A percentile compares a stretch with the other conserved stretches of the same genome.
phyloP scores from a whole-genome alignment of 306 rosid species.

The Begonia fuchsioides region DNA sequence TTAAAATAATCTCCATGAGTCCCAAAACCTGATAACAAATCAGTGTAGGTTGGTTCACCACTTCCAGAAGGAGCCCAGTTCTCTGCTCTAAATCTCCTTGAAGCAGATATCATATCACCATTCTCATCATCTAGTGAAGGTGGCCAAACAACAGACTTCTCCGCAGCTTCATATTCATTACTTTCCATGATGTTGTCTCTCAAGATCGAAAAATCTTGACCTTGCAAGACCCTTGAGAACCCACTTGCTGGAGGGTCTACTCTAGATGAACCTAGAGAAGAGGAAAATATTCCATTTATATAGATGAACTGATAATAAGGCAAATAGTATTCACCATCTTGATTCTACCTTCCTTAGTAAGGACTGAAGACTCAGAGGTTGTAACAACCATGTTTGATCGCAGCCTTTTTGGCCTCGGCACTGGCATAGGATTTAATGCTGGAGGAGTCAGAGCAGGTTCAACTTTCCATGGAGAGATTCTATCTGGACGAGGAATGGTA shows the following conservation, averaged over 20 bases:
- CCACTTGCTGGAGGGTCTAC: constrained; percentile 59
- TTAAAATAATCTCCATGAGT: constrained; percentile 25
- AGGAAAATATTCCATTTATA: no score
- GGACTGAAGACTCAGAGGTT: constrained; percentile 76
- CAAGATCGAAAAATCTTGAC: constrained; percentile 85
- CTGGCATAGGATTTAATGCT: constrained; percentile 58
- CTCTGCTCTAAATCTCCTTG: constrained; percentile 48
- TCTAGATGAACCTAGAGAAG: constrained; percentile 31
- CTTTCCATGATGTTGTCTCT: constrained; percentile 52
- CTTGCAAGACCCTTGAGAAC: constrained; percentile 91
- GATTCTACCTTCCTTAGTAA: constrained; percentile 58
- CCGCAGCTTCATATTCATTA: constrained; percentile 38
- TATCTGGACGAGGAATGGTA: constrained; percentile 78
- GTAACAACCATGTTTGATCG: constrained; percentile 51
- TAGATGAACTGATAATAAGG: no score
- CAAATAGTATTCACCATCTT: no score
- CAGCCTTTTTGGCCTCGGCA: constrained; percentile 73
- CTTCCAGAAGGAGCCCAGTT: constrained; percentile 50
- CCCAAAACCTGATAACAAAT: constrained; percentile 78
- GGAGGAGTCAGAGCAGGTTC: constrained; percentile 92
- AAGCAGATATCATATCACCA: constrained; percentile 39
- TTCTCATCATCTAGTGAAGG: constrained; percentile 49
- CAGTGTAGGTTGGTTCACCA: constrained; percentile 60
- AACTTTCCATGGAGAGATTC: constrained; percentile 92
- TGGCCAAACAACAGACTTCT: constrained; percentile 54